Evolutionary conservation across 495 filamentous ascomycete genomes (phyloP), one percentile per base, ranked within the genome.

Genomic region (Penicillium crystallinum): DNA sequence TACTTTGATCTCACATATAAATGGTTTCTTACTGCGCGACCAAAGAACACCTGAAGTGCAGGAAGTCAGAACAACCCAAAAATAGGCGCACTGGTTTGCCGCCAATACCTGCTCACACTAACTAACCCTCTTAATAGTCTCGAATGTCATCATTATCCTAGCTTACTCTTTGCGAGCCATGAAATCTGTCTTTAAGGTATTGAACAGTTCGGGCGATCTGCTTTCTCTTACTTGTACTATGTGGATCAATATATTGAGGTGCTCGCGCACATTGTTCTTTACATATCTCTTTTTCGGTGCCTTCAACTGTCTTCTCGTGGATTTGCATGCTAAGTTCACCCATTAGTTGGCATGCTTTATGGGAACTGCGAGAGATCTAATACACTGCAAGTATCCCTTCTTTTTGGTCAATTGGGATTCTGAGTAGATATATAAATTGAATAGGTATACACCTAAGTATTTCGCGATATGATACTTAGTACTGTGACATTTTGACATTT

Each of bases 211-310:
- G 4, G 34, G n/a, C 15, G n/a, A 29, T 38, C 35, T 40, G 11
- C n/a, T 19, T 19, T 29, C 42, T 27, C 14, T 14, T 31, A n/a
- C 23, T 9, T 10, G 14, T 25, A 19, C 39, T 35, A 35, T 27
- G 29, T n/a, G n/a, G n/a, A n/a, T n/a, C n/a, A n/a, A 31, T 53
- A 17, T 15, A 52, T 25, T 55, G 37, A 36, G 29, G 34, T 35
- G 25, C 47, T 21, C 39, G 43, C 54, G 54, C 52, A 48, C 57
- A 44, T 47, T 36, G 36, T 44, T 46, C 30, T 10, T 44, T 23
- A 33, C 57, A 63, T 61, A 53, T 51, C 51, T 44, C 38, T 38
- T 34, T 19, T 37, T 12, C 4, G 25, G 8, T 12, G 15, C 29
- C 17, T 15, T 19, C 39, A 9, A 17, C 14, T 2, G 9, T 27